phyloP scores from a whole-genome alignment of 345 rosid species.

The Turritis glabra region DNA sequence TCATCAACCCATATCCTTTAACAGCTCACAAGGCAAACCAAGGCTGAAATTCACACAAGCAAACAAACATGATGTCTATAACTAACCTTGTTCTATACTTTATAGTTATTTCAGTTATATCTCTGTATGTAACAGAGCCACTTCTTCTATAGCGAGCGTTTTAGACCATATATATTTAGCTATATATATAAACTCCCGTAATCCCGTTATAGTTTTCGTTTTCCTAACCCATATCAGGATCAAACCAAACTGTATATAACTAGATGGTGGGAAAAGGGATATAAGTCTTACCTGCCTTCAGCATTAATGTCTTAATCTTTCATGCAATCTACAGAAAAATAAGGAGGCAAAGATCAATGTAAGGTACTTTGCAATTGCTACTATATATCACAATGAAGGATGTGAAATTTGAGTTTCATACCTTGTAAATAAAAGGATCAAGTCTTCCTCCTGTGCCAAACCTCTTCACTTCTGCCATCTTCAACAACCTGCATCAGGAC shows the following conservation, averaged over 20 bases:
- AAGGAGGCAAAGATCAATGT: not conserved
- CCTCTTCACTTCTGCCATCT: slow-evolving; percentile 65
- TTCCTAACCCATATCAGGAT: not conserved
- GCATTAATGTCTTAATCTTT: slow-evolving; percentile 3
- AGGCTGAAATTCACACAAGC: not conserved
- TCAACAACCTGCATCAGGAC: slow-evolving; percentile 55
- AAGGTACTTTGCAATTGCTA: not conserved
- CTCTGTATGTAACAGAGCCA: not conserved
- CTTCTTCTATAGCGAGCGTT: not conserved
- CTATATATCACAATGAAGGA: not conserved
- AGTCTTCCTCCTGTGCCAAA: slow-evolving; percentile 76
- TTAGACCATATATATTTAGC: slow-evolving; percentile 25
- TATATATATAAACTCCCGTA: not conserved
- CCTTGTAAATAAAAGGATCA: slow-evolving; percentile 84
- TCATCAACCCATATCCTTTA: not conserved
- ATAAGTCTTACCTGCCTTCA: slow-evolving; percentile 33
- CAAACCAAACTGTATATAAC: slow-evolving; percentile 7
- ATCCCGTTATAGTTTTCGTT: not conserved
- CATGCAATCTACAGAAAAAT: slow-evolving; percentile 33
- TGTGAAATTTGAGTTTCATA: slow-evolving; percentile 32
- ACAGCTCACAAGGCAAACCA: slow-evolving; percentile 1
- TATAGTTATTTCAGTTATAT: slow-evolving; percentile 1
- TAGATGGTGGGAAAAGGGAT: slow-evolving; percentile 2
- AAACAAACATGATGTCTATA: slow-evolving; percentile 8
- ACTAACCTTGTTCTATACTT: not conserved